Percentiles rank a stretch among this genome's conserved stretches.
phyloP scores from a whole-genome alignment of 2,329 filamentous ascomycete genomes.

The Emergomyces africanus region DNA sequence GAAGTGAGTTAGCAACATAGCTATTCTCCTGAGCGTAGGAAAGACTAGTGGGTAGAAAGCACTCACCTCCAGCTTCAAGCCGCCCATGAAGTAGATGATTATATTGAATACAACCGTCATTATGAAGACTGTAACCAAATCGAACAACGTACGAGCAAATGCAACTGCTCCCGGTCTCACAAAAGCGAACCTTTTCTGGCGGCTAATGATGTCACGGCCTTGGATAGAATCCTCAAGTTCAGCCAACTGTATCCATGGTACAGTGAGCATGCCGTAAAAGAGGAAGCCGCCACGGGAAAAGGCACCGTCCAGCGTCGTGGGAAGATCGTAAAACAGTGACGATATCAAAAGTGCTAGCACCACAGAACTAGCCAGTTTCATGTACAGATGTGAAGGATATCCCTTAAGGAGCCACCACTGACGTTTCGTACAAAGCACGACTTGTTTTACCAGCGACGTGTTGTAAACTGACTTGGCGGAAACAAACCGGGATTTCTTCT shows the following conservation, averaged over 20 bases:
- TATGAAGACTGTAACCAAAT: constrained; percentile 41
- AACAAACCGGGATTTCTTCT: constrained; percentile 40
- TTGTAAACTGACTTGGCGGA: constrained; percentile 59
- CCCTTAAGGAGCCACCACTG: constrained; percentile 65
- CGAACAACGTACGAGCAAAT: constrained; percentile 44
- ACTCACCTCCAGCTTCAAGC: constrained; percentile 15
- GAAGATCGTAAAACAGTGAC: constrained; percentile 57
- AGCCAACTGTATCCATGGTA: constrained; percentile 55
- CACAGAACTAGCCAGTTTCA: constrained; percentile 61
- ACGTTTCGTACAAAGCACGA: constrained; percentile 44
- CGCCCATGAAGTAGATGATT: constrained; percentile 70
- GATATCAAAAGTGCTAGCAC: constrained; percentile 58
- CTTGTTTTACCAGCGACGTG: constrained; percentile 56
- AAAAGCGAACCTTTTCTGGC: constrained; percentile 51
- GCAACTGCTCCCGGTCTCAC: constrained; percentile 49
- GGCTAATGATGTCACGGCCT: constrained; percentile 52
- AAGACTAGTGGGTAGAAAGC: background rate
- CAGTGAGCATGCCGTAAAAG: constrained; percentile 50
- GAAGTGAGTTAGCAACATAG: background rate
- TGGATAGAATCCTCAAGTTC: constrained; percentile 65
- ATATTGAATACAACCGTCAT: constrained; percentile 51
- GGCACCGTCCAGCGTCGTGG: constrained; percentile 42
- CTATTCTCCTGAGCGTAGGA: background rate
- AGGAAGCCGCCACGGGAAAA: constrained; percentile 47
- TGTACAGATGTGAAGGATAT: constrained; percentile 56